These are phyloP conservation scores for Astrephomene gubernaculifera DNA, from an alignment of 139 green algal genomes.

Conservation along the genomic window DNA sequence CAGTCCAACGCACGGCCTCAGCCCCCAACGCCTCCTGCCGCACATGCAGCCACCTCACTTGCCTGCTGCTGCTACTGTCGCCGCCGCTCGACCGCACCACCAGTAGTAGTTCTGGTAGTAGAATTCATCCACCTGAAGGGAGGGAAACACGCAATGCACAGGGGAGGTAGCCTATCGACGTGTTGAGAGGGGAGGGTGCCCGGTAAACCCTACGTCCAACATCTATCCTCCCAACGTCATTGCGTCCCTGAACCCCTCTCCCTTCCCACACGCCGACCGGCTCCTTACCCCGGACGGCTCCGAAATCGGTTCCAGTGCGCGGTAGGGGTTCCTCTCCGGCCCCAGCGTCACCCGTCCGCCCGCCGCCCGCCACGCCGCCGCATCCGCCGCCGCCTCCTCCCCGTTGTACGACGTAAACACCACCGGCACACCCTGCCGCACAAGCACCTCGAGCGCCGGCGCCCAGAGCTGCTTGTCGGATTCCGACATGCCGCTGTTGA, in stretches of 20 bases:
- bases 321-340: constrained; percentile 34
- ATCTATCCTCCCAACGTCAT: too few species aligned
- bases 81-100: constrained; percentile 30
- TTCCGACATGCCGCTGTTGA: constrained; percentile 37
- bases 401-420: constrained; percentile 49
- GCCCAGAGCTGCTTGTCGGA: constrained; percentile 27
- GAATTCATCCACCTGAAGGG: constrained; percentile 37
- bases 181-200: neutral
- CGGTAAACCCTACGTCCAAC: too few species aligned
- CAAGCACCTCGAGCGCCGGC: constrained; percentile 33
- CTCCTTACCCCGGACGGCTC: constrained; percentile 37
- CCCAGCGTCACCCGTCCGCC: constrained; percentile 22
- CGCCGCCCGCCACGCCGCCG: constrained; percentile 17
- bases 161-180: neutral
- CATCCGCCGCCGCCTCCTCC: constrained; percentile 36
- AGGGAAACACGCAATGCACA: too few species aligned
- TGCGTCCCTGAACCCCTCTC: too few species aligned
- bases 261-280: neutral
- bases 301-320: constrained; percentile 16
- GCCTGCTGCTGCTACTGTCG: too few species aligned
- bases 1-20: too few species aligned
- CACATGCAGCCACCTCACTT: too few species aligned
- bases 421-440: neutral
- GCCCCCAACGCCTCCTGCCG: too few species aligned
- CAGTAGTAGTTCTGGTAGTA: constrained; percentile 45